Percentiles rank a stretch among this genome's conserved stretches.
Evolutionary conservation across 176 grass and related monocot species (phyloP).

Genomic region (Guadua angustifolia): DNA sequence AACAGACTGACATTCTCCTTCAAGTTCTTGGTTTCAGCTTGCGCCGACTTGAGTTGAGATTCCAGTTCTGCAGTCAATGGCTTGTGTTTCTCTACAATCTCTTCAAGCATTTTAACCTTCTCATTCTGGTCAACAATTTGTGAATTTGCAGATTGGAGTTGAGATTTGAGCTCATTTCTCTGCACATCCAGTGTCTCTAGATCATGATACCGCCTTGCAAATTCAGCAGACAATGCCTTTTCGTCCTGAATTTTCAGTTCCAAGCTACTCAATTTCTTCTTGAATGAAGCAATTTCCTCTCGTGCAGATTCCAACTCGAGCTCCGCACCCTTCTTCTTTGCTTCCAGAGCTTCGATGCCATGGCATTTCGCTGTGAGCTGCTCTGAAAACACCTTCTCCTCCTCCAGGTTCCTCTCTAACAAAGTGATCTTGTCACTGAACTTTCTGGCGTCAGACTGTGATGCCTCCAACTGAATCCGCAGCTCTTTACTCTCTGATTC

Average conservation of each 20-base stretch:
- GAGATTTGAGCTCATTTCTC: constrained; percentile 48
- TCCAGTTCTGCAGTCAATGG: constrained; percentile 45
- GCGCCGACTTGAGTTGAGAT: constrained; percentile 42
- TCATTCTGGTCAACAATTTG: constrained; percentile 40
- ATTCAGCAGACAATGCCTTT: constrained; percentile 46
- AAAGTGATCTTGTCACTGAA: constrained; percentile 48
- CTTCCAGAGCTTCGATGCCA: constrained; percentile 53
- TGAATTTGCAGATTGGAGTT: constrained; percentile 48
- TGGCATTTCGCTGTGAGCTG: constrained; percentile 59
- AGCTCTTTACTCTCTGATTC: constrained; percentile 57
- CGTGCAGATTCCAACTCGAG: constrained; percentile 59
- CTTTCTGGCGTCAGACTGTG: constrained; percentile 51
- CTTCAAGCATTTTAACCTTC: constrained; percentile 56
- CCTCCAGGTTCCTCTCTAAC: constrained; percentile 63
- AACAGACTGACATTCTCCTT: constrained; percentile 54
- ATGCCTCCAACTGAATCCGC: constrained; percentile 50
- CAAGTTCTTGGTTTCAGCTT: constrained; percentile 46
- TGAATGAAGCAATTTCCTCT: constrained; percentile 53
- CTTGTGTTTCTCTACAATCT: constrained; percentile 25
- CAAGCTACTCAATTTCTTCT: constrained; percentile 47
- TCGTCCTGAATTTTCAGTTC: constrained; percentile 64
- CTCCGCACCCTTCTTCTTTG: constrained; percentile 58
- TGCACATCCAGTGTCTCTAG: constrained; percentile 43
- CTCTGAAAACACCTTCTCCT: constrained; percentile 60
- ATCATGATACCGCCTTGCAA: constrained; percentile 47